Evolutionary conservation across 345 rosid genomes (phyloP).

Genomic region (Melaleuca alternifolia): DNA sequence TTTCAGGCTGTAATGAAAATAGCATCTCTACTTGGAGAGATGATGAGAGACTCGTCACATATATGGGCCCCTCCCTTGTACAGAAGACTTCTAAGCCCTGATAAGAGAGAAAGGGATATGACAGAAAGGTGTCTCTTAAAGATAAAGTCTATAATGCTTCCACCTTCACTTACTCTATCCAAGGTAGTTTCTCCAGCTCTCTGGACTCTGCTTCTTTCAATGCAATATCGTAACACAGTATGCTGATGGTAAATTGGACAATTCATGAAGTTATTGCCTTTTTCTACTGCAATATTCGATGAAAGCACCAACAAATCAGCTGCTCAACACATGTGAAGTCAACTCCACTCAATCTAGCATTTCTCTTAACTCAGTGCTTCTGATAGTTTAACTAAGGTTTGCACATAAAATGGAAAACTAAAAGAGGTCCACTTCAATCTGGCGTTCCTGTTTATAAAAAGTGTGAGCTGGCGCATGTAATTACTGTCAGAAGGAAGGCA

Average conservation of each 20-base stretch:
- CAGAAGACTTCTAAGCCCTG: constrained; percentile 46
- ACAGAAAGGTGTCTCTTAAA: constrained; percentile 40
- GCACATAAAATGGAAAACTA: background rate
- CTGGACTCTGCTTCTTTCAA: background rate
- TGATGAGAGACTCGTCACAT: constrained; percentile 39
- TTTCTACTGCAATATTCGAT: background rate
- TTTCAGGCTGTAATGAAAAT: constrained; percentile 38
- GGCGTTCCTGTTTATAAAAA: background rate
- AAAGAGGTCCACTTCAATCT: background rate
- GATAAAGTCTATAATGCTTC: constrained; percentile 26
- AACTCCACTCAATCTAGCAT: background rate
- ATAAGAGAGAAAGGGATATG: constrained; percentile 45
- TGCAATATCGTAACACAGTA: background rate
- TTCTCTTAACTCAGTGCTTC: background rate
- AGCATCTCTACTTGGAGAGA: constrained; percentile 21
- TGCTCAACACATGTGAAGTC: background rate
- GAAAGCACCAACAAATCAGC: background rate
- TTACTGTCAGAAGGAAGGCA: background rate
- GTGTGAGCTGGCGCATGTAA: background rate
- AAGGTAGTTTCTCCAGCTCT: constrained; percentile 19
- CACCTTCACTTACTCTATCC: constrained; percentile 30
- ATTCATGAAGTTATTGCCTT: background rate
- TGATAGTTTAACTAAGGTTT: background rate
- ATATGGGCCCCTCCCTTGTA: constrained; percentile 43
- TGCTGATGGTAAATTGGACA: background rate